Evolutionary conservation across 2,329 filamentous ascomycete genomes (phyloP).

Genomic region (Thermoascus crustaceus): DNA sequence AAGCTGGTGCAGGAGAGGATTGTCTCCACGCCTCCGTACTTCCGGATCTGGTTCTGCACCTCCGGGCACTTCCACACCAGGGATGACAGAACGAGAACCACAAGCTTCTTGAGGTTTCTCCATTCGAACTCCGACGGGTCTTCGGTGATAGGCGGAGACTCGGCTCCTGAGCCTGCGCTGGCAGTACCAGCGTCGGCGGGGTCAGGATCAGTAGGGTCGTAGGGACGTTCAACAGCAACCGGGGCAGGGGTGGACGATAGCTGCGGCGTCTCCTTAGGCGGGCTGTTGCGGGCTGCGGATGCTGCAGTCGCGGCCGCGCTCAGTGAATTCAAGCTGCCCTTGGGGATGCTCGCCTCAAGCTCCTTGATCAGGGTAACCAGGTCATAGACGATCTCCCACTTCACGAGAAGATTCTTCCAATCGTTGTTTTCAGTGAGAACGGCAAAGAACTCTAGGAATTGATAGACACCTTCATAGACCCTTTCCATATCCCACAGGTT

Average conservation of each 20-base stretch:
- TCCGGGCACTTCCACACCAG: constrained; percentile 78
- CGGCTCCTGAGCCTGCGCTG: constrained; percentile 36
- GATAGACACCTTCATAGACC: constrained; percentile 87
- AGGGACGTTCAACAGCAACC: constrained; percentile 57
- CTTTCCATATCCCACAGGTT: constrained; percentile 98
- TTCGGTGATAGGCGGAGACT: constrained; percentile 46
- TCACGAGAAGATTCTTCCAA: constrained; percentile 74
- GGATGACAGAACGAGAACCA: constrained; percentile 80
- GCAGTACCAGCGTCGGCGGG: constrained; percentile 30
- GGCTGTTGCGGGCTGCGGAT: constrained; percentile 18
- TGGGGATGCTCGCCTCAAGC: constrained; percentile 78
- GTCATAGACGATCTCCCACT: constrained; percentile 88
- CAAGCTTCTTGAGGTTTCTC: constrained; percentile 85
- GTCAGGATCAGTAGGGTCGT: constrained; percentile 42
- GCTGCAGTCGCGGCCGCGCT: constrained; percentile 15
- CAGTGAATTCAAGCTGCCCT: constrained; percentile 56
- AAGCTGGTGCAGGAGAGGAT: constrained; percentile 84
- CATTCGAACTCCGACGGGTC: constrained; percentile 61
- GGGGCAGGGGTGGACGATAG: constrained; percentile 27
- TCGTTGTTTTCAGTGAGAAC: constrained; percentile 79
- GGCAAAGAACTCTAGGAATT: constrained; percentile 89
- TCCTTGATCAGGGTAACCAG: constrained; percentile 79
- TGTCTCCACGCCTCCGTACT: constrained; percentile 76
- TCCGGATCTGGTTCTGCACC: constrained; percentile 81
- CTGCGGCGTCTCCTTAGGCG: constrained; percentile 22